These are phyloP conservation scores for Erythrobasidium hasegawianum DNA, from an alignment of 1,284 basidiomycete genomes.

Conservation along the genomic window DNA sequence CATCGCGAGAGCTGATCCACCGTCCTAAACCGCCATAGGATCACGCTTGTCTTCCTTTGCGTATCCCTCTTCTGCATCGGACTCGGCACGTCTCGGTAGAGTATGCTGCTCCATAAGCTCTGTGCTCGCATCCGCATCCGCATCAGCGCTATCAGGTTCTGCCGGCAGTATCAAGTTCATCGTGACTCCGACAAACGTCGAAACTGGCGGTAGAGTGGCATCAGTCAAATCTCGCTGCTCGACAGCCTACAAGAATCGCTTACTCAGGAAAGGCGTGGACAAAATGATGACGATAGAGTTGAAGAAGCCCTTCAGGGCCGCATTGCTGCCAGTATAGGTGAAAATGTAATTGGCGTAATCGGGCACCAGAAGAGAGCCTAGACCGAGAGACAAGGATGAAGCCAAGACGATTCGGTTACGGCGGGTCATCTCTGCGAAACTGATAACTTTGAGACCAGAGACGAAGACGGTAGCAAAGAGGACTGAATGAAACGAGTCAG, in stretches of 20 bases:
- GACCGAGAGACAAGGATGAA: slow-evolving; percentile 62
- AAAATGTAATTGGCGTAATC: slow-evolving; percentile 48
- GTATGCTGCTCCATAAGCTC: not conserved
- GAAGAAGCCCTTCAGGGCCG: slow-evolving; percentile 66
- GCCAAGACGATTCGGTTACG: slow-evolving; percentile 66
- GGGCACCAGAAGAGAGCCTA: slow-evolving; percentile 59
- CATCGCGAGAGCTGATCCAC: no score
- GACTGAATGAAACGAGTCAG: no score
- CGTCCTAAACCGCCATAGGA: not conserved
- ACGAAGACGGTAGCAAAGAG: slow-evolving; percentile 50
- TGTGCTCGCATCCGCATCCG: not conserved
- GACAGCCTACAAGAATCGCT: not conserved
- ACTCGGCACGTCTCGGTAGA: not conserved
- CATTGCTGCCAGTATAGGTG: slow-evolving; percentile 54
- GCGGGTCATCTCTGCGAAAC: slow-evolving; percentile 62
- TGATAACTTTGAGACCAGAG: slow-evolving; percentile 69
- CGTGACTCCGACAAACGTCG: slow-evolving; percentile 63
- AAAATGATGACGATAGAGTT: slow-evolving; percentile 59
- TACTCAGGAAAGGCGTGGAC: slow-evolving; percentile 49
- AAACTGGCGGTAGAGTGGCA: slow-evolving; percentile 41
- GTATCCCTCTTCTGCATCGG: not conserved
- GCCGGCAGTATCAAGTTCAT: slow-evolving; percentile 64
- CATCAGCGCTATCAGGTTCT: slow-evolving; percentile 36
- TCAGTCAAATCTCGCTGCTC: not conserved
- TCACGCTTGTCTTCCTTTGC: not conserved